Evolutionary conservation across 163 green algal genomes (phyloP), one percentile per base, ranked within the genome.

Genomic region (Picocystis sp.): DNA sequence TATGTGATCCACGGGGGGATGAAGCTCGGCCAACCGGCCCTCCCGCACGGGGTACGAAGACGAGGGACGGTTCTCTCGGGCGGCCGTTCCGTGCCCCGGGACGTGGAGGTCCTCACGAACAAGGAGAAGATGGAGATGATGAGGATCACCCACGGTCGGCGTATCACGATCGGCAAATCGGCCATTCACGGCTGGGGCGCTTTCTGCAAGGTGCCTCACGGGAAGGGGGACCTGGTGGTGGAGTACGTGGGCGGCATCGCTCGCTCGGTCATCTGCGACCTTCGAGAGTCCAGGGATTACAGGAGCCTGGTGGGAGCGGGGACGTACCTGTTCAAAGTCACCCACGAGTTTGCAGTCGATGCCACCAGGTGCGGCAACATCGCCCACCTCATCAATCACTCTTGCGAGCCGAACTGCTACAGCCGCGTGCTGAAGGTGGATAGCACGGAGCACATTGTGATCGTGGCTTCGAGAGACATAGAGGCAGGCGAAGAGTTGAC

Each of bases 331-430:
- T 83, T 83, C 57, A 42, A 46, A 22, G 29, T 38, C 29, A 38
- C 29, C 8, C 29, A 38, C 29, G 29, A 38, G 29, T 38, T 38
- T 38, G 47, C 76, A 41, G 34, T 93, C 6, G 83, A 93, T 51
- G 84, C 83, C 42, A 91, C 82, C 0, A 57, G 64, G 47, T 17
- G 56, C n/a, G 81, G 83, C 66, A 92, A 89, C 63, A 74, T 92
- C 50, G 81, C 81, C 6, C 83, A 93, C 65, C 72, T 94, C 45
- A 66, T 93, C 47, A 94, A 94, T 72, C 81, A 92, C 71, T 82
- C 66, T 46, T 92, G 80, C 63, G 58, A 76, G 29, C 80, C 83
- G 15, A 93, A 89, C 67, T 93, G 83, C 74, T 79, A 77, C 66
- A 83, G 67, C 45, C 69, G 79, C 33, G 72, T 75, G 50, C 73